Conservation (phyloP, 768 basidiomycete species). For the Phylloporus sp. region DNA sequence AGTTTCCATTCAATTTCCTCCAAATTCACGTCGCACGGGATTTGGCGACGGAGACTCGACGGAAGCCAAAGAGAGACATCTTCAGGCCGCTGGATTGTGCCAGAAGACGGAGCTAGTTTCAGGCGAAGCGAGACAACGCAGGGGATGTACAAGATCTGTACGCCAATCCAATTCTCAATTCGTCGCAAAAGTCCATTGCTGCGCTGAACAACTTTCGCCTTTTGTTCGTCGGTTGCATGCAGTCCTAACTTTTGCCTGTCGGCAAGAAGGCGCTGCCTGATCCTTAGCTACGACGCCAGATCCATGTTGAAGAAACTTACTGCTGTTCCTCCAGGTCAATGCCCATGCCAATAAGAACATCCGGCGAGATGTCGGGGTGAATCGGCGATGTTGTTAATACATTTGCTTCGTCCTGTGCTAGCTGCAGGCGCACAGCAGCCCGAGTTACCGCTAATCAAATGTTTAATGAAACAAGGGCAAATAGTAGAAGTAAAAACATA, state of each 20-base stretch:
- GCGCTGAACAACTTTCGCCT: not conserved
- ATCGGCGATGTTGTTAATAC: not conserved
- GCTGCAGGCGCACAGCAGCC: slow-evolving; percentile 8
- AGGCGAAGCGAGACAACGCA: not conserved
- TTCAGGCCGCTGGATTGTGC: no score
- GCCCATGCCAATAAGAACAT: slow-evolving; percentile 9
- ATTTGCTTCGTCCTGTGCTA: slow-evolving; percentile 13
- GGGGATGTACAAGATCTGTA: not conserved
- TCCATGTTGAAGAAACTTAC: slow-evolving; percentile 10
- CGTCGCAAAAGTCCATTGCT: not conserved
- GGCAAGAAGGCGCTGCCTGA: not conserved
- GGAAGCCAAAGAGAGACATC: not conserved
- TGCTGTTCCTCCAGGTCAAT: slow-evolving; percentile 23
- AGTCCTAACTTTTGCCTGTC: not conserved
- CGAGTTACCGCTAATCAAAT: slow-evolving; percentile 2
- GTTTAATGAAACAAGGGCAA: not conserved
- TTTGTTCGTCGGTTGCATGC: not conserved
- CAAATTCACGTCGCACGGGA: not conserved
- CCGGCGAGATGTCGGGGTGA: slow-evolving; percentile 12
- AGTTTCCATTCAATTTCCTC: slow-evolving; percentile 1
- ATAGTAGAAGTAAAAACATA: not conserved
- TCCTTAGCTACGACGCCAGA: no score
- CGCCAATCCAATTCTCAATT: not conserved
- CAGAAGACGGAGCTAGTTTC: no score
- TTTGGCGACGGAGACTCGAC: not conserved